These are phyloP conservation scores for Jacaranda mimosifolia DNA, from an alignment of 257 asterid genomes.

Conservation along the genomic window DNA sequence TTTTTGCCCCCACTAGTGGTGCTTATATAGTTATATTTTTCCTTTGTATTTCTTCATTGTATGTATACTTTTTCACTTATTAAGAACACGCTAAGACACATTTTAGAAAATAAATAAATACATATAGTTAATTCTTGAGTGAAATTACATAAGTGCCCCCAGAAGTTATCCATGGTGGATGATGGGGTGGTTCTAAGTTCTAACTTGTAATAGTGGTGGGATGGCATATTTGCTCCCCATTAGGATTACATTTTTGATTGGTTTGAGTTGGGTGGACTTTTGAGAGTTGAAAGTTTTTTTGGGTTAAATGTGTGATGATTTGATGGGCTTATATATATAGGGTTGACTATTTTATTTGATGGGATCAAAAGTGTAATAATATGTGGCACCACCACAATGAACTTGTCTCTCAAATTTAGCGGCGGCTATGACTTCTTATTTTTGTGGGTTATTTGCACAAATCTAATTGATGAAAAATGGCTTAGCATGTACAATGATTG, in stretches of 20 bases:
- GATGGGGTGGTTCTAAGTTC: conserved; percentile 12
- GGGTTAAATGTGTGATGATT: conserved; percentile 35
- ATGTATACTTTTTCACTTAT: conserved; percentile 37
- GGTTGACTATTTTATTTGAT: conserved; percentile 30
- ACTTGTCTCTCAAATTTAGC: neutral
- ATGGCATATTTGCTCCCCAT: conserved; percentile 36
- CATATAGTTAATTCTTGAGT: neutral
- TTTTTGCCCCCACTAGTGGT: conserved; percentile 52
- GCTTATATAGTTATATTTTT: neutral
- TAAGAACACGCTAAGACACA: conserved; percentile 1
- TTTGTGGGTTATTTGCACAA: neutral
- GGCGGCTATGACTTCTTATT: neutral
- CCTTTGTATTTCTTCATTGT: neutral
- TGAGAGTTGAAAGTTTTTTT: neutral
- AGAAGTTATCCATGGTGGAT: neutral
- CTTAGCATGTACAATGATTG: no score
- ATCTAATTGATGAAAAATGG: neutral
- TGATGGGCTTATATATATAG: neutral
- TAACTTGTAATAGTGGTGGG: conserved; percentile 32
- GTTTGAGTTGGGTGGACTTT: conserved; percentile 36
- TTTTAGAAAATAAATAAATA: neutral
- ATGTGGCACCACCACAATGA: conserved; percentile 2
- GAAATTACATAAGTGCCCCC: conserved; percentile 31
- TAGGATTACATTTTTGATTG: conserved; percentile 32
- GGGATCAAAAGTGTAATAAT: conserved; percentile 25